These are phyloP conservation scores for Arthroderma uncinatum DNA, from an alignment of 2,329 filamentous ascomycete genomes.

Conservation along the genomic window DNA sequence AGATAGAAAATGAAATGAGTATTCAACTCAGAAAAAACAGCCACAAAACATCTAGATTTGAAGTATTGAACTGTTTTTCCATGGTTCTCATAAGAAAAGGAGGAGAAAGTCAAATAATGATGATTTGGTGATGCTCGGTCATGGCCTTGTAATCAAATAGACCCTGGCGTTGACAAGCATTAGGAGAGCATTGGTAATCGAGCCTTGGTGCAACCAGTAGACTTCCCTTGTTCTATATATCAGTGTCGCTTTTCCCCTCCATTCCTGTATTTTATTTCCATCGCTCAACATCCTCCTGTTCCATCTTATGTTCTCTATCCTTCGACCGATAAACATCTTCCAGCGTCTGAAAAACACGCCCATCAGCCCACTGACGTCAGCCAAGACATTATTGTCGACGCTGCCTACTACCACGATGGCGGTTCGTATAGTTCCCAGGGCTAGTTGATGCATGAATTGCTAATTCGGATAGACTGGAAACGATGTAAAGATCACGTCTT, in stretches of 20 bases:
- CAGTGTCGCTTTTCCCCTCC: too few species aligned
- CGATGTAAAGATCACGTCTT: constrained; percentile 56
- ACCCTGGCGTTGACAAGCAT: neutral
- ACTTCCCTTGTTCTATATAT: neutral
- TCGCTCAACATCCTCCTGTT: neutral
- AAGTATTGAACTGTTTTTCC: too few species aligned
- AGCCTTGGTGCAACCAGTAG: neutral
- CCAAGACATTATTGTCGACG: constrained; percentile 7
- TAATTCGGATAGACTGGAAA: constrained; percentile 22
- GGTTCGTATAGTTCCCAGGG: constrained; percentile 3
- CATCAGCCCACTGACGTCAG: constrained; percentile 10
- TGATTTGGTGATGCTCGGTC: neutral
- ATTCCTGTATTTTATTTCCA: too few species aligned
- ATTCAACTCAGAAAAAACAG: too few species aligned
- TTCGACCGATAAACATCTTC: constrained; percentile 5
- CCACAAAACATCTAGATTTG: too few species aligned
- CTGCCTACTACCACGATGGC: constrained; percentile 8
- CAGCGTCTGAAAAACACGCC: neutral
- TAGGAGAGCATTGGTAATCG: neutral
- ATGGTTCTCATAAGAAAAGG: too few species aligned
- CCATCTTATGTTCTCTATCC: neutral
- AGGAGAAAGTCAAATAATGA: too few species aligned
- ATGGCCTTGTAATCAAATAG: neutral
- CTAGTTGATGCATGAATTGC: neutral
- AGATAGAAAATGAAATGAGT: too few species aligned